Percentiles rank a stretch among this genome's conserved stretches.
These are phyloP conservation scores for Ailanthus altissimus DNA, from an alignment of 345 rosid genomes.

Conservation along the genomic window DNA sequence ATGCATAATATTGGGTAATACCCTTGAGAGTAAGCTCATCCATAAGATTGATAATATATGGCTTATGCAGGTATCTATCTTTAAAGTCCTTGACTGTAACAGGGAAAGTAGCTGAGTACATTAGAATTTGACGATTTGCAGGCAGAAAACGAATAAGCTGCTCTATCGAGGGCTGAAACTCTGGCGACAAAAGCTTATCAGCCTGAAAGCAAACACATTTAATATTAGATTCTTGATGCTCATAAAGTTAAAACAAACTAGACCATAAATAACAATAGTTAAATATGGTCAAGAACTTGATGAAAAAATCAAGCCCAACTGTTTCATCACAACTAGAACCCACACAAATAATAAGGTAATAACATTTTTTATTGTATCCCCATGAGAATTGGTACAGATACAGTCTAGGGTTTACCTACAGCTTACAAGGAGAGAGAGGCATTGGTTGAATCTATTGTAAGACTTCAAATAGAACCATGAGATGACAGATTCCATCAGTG, in stretches of 20 bases:
- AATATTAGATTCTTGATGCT: constrained; percentile 41
- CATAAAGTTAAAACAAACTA: constrained; percentile 8
- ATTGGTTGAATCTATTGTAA: background rate
- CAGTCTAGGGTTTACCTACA: background rate
- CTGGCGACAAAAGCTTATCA: constrained; percentile 96
- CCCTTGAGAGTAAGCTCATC: constrained; percentile 98
- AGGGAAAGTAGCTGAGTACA: constrained; percentile 99
- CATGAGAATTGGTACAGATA: background rate
- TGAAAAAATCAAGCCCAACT: background rate
- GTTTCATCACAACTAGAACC: background rate
- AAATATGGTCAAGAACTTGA: background rate
- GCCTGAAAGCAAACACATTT: constrained; percentile 57
- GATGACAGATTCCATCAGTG: background rate
- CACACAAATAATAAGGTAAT: background rate
- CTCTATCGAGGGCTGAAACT: constrained; percentile 95
- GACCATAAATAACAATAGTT: background rate
- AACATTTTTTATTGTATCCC: background rate
- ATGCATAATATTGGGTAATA: constrained; percentile 94
- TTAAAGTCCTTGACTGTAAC: constrained; percentile 98
- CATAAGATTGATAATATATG: constrained; percentile 97
- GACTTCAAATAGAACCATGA: background rate
- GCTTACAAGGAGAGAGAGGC: background rate
- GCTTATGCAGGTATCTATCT: constrained; percentile 79
- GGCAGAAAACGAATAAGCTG: constrained; percentile 91
- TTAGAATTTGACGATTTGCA: constrained; percentile 78